Percentiles rank a stretch among this genome's conserved stretches.
Conservation (phyloP, 345 rosid genomes). For the Stellera chamaejasme region DNA sequence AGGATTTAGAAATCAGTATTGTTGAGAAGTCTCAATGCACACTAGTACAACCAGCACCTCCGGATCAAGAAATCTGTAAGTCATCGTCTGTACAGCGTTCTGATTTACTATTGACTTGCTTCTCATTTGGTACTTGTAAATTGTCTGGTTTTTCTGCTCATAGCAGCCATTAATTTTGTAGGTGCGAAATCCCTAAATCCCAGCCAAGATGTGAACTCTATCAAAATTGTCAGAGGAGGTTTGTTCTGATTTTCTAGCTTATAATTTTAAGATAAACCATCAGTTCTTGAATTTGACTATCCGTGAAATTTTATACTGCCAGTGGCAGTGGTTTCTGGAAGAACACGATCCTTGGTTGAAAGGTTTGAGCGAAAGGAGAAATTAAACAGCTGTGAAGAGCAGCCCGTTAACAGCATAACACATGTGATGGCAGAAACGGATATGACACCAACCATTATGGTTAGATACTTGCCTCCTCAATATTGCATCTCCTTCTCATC, state of each 20-base stretch:
- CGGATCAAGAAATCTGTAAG: conserved; percentile 50
- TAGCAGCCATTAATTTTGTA: conserved; percentile 24
- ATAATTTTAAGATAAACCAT: conserved; percentile 9
- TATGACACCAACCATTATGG: conserved; percentile 16
- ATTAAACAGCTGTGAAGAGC: conserved; percentile 29
- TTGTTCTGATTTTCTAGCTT: conserved; percentile 22
- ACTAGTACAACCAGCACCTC: conserved; percentile 36
- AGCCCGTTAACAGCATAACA: conserved; percentile 7
- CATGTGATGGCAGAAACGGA: conserved; percentile 13
- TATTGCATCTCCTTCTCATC: no score
- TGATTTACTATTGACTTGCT: background rate
- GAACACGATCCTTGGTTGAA: conserved; percentile 89
- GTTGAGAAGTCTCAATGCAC: conserved; percentile 35
- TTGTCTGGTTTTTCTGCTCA: background rate
- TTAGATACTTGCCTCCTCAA: conserved; percentile 9
- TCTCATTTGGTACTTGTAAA: background rate
- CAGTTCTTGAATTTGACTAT: conserved; percentile 15
- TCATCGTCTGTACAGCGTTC: background rate
- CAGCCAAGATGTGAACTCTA: conserved; percentile 33
- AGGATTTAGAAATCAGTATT: conserved; percentile 30
- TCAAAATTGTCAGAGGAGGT: conserved; percentile 95
- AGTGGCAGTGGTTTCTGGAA: conserved; percentile 87
- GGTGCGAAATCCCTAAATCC: conserved; percentile 35
- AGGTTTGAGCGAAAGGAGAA: conserved; percentile 75
- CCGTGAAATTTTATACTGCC: conserved; percentile 28